phyloP scores from a whole-genome alignment of 305 asterid species.

The Fraxinus ornus region DNA sequence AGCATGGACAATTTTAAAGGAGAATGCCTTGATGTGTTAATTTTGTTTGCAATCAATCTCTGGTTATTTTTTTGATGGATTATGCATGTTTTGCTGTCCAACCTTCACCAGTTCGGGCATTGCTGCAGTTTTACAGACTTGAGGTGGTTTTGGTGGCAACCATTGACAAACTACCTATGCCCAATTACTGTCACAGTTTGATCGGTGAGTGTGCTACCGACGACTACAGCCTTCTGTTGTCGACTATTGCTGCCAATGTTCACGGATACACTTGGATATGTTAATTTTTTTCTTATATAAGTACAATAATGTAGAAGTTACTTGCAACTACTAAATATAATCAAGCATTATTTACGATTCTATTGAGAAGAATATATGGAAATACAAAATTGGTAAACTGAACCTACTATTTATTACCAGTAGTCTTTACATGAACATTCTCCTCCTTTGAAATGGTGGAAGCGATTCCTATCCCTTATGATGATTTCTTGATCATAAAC shows the following conservation, averaged over 20 bases:
- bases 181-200: not conserved
- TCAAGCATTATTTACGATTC: not conserved
- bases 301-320: not conserved
- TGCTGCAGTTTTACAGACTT: not conserved
- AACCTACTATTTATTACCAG: conserved; percentile 36
- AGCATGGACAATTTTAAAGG: conserved; percentile 40
- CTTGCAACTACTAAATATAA: not conserved
- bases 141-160: not conserved
- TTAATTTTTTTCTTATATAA: not conserved
- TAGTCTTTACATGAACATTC: conserved; percentile 60
- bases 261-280: not conserved
- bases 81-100: not conserved
- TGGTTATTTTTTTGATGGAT: not conserved
- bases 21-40: conserved; percentile 19
- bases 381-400: not conserved
- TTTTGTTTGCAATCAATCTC: not conserved
- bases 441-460: conserved; percentile 59
- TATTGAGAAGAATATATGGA: not conserved
- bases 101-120: not conserved
- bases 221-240: not conserved
- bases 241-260: not conserved
- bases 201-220: not conserved
- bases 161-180: not conserved
- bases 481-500: conserved; percentile 53
- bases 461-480: conserved; percentile 61